Evolutionary conservation across 352 stramenopile species (phyloP).

Genomic region (Pythium rishiriense): DNA sequence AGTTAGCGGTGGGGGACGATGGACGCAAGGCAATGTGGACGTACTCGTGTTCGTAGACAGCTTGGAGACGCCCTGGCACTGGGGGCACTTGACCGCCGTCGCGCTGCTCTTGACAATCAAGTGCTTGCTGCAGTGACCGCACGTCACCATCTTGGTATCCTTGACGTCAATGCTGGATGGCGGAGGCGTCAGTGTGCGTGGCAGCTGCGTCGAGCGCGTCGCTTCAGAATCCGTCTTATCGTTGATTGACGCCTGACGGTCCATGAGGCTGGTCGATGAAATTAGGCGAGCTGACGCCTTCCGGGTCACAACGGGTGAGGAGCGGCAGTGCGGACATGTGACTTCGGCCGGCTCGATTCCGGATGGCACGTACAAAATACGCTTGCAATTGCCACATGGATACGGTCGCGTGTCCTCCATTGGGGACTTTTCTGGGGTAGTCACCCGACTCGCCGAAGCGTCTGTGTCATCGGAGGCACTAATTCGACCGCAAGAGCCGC

Average conservation of each 20-base stretch:
- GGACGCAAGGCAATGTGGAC: slow-evolving; percentile 23
- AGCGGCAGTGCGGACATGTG: slow-evolving; percentile 65
- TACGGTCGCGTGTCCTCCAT: slow-evolving; percentile 16
- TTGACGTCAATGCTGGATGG: slow-evolving; percentile 53
- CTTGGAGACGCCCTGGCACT: slow-evolving; percentile 81
- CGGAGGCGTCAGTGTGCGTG: neutral
- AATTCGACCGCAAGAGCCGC: slow-evolving; percentile 8
- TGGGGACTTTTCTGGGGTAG: neutral
- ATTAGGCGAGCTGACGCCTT: neutral
- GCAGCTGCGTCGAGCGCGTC: neutral
- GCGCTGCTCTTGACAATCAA: slow-evolving; percentile 80
- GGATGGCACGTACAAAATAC: slow-evolving; percentile 45
- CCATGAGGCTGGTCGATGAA: slow-evolving; percentile 34
- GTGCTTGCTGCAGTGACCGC: slow-evolving; percentile 82
- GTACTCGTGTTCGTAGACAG: slow-evolving; percentile 81
- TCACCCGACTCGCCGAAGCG: neutral
- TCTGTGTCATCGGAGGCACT: neutral
- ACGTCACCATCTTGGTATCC: slow-evolving; percentile 85
- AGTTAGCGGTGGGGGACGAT: neutral
- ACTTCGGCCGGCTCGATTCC: slow-evolving; percentile 50
- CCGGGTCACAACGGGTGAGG: slow-evolving; percentile 46
- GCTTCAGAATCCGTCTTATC: slow-evolving; percentile 19
- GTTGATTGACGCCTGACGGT: slow-evolving; percentile 26
- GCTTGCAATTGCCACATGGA: slow-evolving; percentile 57
- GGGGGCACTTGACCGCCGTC: slow-evolving; percentile 79